These are phyloP conservation scores for Rutstroemia sp. DNA, from an alignment of 2,329 filamentous ascomycete genomes.

Conservation along the genomic window DNA sequence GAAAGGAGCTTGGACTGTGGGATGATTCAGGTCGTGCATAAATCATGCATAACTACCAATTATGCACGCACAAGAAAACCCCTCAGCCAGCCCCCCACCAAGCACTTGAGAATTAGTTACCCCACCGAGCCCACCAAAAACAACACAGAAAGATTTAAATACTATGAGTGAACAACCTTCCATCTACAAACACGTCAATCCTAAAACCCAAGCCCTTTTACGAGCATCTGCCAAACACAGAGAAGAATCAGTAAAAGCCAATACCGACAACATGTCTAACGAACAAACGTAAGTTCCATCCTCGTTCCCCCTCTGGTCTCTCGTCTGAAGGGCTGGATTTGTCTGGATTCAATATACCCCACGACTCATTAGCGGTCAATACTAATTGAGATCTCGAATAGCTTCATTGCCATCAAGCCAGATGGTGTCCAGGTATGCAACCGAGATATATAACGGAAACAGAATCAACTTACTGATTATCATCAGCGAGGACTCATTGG, in stretches of 20 bases:
- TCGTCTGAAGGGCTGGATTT: background rate
- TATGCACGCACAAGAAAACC: background rate
- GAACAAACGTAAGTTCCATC: conserved; percentile 68
- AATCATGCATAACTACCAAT: background rate
- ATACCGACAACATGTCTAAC: conserved; percentile 46
- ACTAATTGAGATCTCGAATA: conserved; percentile 36
- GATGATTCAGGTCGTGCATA: background rate
- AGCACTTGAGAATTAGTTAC: conserved; percentile 2
- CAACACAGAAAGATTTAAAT: conserved; percentile 15
- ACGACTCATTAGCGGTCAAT: conserved; percentile 20
- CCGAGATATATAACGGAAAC: background rate
- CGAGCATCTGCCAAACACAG: conserved; percentile 29
- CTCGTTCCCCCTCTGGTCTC: background rate
- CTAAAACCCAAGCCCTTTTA: conserved; percentile 39
- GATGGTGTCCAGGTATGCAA: conserved; percentile 90
- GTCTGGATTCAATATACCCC: background rate
- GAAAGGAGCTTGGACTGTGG: background rate
- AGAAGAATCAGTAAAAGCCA: conserved; percentile 28
- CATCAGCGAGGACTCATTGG: conserved; percentile 89
- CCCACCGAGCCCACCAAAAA: conserved; percentile 7
- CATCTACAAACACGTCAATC: conserved; percentile 39
- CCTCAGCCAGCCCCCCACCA: conserved; percentile 1
- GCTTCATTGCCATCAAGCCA: conserved; percentile 99
- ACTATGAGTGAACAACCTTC: conserved; percentile 28
- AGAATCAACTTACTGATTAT: conserved; percentile 13